These are phyloP conservation scores for Cryptomeria japonica DNA, from an alignment of 75 land plant species.

Conservation along the genomic window DNA sequence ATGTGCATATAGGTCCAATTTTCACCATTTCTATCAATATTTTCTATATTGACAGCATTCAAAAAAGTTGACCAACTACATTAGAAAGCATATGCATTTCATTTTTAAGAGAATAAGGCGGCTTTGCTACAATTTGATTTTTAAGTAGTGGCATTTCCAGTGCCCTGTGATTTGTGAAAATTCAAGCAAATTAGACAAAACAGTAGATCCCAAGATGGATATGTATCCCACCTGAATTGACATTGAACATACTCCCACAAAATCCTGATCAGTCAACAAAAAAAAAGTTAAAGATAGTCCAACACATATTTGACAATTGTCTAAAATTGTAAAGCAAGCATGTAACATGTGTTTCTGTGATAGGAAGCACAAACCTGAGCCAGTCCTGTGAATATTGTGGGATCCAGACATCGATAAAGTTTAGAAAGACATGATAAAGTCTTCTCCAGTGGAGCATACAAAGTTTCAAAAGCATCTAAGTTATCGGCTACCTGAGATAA, in stretches of 20 bases:
- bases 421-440: constrained; percentile 86
- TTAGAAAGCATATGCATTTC: background rate
- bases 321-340: background rate
- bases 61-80: background rate
- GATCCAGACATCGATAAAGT: constrained; percentile 88
- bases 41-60: background rate
- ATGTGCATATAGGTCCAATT: background rate
- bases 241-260: constrained; percentile 77
- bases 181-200: background rate
- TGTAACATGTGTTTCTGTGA: background rate
- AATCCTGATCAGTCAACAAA: constrained; percentile 53
- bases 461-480: constrained; percentile 52
- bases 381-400: constrained; percentile 89
- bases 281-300: background rate
- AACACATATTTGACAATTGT: background rate
- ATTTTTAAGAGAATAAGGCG: background rate
- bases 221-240: constrained; percentile 73
- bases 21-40: background rate
- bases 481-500: constrained; percentile 54
- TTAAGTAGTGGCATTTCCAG: background rate
- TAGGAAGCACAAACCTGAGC: constrained; percentile 69
- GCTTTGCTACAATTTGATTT: background rate
- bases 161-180: background rate
- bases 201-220: too few species aligned
- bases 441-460: constrained; percentile 93